These are phyloP conservation scores for Corynascus novoguineensis DNA, from an alignment of 495 filamentous ascomycete genomes.

Conservation along the genomic window DNA sequence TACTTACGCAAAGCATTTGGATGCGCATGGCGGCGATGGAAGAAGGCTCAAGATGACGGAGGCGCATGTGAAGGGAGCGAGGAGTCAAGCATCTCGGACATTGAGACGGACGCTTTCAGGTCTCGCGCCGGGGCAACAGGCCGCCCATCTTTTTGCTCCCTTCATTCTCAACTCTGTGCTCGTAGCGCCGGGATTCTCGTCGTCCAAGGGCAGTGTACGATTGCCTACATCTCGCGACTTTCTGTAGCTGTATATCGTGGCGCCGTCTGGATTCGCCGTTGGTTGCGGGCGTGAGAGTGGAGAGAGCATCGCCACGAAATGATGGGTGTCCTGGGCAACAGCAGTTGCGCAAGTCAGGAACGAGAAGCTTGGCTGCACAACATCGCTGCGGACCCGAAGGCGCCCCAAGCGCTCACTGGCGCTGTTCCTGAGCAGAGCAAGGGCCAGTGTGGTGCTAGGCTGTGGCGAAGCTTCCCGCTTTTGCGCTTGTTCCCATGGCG, in stretches of 20 bases:
- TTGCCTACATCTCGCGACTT: too few species aligned
- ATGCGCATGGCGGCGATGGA: too few species aligned
- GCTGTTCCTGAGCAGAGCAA: conserved; percentile 15
- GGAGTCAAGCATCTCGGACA: background rate
- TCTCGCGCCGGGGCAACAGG: background rate
- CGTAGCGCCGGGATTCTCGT: too few species aligned
- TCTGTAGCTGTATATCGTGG: too few species aligned
- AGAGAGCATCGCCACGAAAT: background rate
- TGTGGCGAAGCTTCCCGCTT: conserved; percentile 25
- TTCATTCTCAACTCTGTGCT: too few species aligned
- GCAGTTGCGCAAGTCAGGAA: conserved; percentile 3
- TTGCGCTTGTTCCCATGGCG: background rate
- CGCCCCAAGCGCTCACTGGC: too few species aligned
- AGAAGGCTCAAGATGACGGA: too few species aligned
- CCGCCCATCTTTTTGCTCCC: background rate
- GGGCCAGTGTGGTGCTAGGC: conserved; percentile 5
- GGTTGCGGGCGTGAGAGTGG: background rate
- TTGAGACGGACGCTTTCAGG: background rate
- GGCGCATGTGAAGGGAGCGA: background rate
- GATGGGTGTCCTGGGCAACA: conserved; percentile 5
- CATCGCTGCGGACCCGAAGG: background rate
- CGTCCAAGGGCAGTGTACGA: background rate
- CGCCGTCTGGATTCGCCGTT: background rate
- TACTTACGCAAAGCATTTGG: too few species aligned
- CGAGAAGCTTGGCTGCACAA: background rate